These are phyloP conservation scores for Camellia sinensis DNA, from an alignment of 148 eudicot genomes.

Conservation along the genomic window DNA sequence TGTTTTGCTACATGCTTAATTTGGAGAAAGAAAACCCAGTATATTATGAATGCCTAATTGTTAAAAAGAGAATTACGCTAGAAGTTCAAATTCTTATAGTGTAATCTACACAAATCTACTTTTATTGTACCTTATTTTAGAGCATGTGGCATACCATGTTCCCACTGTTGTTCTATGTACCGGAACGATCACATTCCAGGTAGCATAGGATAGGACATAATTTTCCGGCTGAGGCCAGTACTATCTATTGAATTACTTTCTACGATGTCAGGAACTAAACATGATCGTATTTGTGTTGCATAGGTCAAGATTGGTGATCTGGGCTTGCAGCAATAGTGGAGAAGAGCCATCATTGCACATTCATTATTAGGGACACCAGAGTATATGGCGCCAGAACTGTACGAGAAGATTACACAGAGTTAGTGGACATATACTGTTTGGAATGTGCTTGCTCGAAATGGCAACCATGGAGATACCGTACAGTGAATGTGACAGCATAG, in stretches of 20 bases:
- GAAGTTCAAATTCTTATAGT: no score
- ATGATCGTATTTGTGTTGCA: not conserved
- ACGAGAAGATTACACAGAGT: slow-evolving; percentile 81
- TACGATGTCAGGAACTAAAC: not conserved
- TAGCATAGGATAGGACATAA: not conserved
- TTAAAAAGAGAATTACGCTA: no score
- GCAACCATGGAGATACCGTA: slow-evolving; percentile 82
- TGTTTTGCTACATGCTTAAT: no score
- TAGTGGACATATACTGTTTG: slow-evolving; percentile 79
- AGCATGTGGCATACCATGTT: no score
- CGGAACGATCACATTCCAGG: no score
- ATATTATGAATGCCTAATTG: no score
- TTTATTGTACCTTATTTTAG: no score
- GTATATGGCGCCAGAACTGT: slow-evolving; percentile 89
- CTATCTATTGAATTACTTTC: not conserved
- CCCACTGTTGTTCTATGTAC: no score
- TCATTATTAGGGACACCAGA: slow-evolving; percentile 82
- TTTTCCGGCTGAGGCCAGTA: not conserved
- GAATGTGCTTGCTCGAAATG: slow-evolving; percentile 85
- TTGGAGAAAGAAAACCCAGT: no score
- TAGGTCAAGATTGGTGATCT: slow-evolving; percentile 91
- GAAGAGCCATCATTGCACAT: slow-evolving; percentile 74
- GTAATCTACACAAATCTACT: no score
- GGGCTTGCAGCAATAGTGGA: slow-evolving; percentile 76
- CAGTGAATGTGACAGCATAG: slow-evolving; percentile 70